Conservation (phyloP, 2,329 filamentous ascomycete genomes). For the Fusarium sororula region DNA sequence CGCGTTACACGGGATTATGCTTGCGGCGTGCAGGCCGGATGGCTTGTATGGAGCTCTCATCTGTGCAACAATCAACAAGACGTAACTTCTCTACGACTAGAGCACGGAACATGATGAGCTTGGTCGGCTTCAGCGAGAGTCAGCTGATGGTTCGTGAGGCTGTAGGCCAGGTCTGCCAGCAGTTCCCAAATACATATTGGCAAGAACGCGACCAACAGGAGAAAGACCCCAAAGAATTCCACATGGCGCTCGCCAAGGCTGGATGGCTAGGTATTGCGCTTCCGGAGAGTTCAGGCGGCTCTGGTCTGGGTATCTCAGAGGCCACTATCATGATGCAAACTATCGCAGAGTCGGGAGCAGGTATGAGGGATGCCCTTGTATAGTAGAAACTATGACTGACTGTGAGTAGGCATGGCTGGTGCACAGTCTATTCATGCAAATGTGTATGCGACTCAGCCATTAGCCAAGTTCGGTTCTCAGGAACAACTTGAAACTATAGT, state of each 20-base stretch:
- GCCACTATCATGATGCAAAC: conserved; percentile 90
- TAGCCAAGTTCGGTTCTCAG: conserved; percentile 76
- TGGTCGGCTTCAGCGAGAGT: conserved; percentile 75
- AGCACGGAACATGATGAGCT: conserved; percentile 69
- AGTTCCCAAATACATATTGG: conserved; percentile 82
- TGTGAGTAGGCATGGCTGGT: conserved; percentile 79
- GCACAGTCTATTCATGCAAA: conserved; percentile 71
- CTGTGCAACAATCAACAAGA: neutral
- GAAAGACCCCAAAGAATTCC: conserved; percentile 78
- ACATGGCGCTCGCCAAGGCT: conserved; percentile 75
- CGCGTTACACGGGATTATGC: neutral
- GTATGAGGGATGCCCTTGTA: conserved; percentile 41
- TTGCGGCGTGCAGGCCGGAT: neutral
- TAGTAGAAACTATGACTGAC: conserved; percentile 59
- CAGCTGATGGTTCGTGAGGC: conserved; percentile 79
- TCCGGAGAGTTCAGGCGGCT: conserved; percentile 77
- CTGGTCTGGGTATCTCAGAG: conserved; percentile 80
- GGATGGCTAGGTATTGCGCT: conserved; percentile 87
- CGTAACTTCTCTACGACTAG: conserved; percentile 49
- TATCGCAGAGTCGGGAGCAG: conserved; percentile 79
- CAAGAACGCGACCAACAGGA: conserved; percentile 75
- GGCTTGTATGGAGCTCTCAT: neutral
- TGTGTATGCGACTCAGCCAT: conserved; percentile 78
- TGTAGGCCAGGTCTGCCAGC: conserved; percentile 73
- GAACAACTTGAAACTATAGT: conserved; percentile 72